phyloP scores from a whole-genome alignment of 805 yeast species.

The Starmerella ratchasimensis region DNA sequence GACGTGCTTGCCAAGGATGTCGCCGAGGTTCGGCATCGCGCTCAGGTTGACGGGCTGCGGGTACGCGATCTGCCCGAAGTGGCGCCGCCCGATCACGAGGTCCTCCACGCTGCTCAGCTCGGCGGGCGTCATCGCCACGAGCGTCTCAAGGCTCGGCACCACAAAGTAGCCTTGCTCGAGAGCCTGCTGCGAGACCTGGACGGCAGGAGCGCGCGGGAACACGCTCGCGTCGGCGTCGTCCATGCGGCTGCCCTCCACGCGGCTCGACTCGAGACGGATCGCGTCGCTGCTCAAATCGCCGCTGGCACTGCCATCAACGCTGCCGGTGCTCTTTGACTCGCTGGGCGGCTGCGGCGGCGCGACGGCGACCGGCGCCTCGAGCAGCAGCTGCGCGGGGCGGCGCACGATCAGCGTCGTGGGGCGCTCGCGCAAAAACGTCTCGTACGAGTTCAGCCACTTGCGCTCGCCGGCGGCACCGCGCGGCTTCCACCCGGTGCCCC shows the following conservation, averaged over 20 bases:
- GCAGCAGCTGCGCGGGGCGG: conserved; percentile 3
- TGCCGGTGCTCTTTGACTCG: neutral
- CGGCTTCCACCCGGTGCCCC: neutral
- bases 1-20: conserved; percentile 51
- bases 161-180: conserved; percentile 53
- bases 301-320: neutral
- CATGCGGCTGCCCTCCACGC: neutral
- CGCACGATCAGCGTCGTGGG: conserved; percentile 19
- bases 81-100: conserved; percentile 59
- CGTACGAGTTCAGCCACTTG: conserved; percentile 20
- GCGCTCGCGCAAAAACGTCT: conserved; percentile 16
- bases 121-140: conserved; percentile 40
- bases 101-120: conserved; percentile 47
- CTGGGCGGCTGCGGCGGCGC: conserved; percentile 7
- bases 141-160: conserved; percentile 52
- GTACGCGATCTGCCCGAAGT: conserved; percentile 59
- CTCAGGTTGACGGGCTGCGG: conserved; percentile 67
- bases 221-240: conserved; percentile 10
- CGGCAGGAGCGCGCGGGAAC: conserved; percentile 15
- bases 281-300: neutral
- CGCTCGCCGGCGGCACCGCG: conserved; percentile 10
- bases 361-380: conserved; percentile 5
- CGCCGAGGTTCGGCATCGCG: conserved; percentile 40
- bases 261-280: neutral
- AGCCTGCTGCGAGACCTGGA: conserved; percentile 21